phyloP scores from a whole-genome alignment of 306 rosid genomes.

The Clitoria ternatea region DNA sequence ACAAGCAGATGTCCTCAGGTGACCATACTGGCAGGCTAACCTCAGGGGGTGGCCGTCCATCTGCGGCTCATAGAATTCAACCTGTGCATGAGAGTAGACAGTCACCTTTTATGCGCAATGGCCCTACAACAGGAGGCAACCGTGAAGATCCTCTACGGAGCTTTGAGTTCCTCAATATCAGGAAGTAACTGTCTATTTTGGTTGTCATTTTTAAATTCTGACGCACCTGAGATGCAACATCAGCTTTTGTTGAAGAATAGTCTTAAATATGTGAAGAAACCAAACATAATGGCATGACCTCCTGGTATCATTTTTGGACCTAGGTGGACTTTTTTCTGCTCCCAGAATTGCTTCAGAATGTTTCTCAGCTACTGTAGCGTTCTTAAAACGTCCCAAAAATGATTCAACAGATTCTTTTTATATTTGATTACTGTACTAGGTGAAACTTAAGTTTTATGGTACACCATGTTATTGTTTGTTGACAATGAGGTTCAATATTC shows the following conservation, averaged over 20 bases:
- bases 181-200: conserved; percentile 46
- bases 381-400: conserved; percentile 24
- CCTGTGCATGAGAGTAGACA: conserved; percentile 50
- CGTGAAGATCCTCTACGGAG: conserved; percentile 82
- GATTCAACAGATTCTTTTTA: conserved; percentile 28
- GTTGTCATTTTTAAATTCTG: conserved; percentile 11
- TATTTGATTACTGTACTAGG: conserved; percentile 14
- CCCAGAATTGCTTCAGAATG: conserved; percentile 24
- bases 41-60: conserved; percentile 47
- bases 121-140: conserved; percentile 46
- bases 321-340: conserved; percentile 27
- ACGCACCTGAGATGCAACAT: conserved; percentile 22
- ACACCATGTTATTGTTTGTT: conserved; percentile 14
- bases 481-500: conserved; percentile 23
- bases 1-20: conserved; percentile 63
- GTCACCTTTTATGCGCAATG: conserved; percentile 39
- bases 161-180: conserved; percentile 84
- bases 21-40: conserved; percentile 55
- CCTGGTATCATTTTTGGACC: conserved; percentile 24
- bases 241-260: conserved; percentile 23
- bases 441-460: conserved; percentile 20
- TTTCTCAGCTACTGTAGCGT: conserved; percentile 42
- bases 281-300: conserved; percentile 16
- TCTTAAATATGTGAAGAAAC: conserved; percentile 19
- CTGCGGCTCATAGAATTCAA: conserved; percentile 55